phyloP scores from a whole-genome alignment of 257 asterid genomes.

The Nemophila menziesii region DNA sequence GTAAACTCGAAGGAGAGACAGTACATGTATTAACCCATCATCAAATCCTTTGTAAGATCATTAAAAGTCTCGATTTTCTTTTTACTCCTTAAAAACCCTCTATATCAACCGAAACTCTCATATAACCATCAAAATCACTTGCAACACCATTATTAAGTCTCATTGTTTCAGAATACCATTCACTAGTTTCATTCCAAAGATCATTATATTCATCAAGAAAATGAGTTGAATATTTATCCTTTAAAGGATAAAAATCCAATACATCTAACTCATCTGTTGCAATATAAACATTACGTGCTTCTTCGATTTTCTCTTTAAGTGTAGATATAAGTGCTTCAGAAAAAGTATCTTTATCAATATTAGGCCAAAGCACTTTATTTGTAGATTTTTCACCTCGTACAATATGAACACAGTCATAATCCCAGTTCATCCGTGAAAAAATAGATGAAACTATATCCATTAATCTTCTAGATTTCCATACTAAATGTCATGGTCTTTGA shows the following conservation, averaged over 20 bases:
- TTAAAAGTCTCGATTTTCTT: conserved; percentile 74
- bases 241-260: conserved; percentile 52
- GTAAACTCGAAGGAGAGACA: too few relatives aligned
- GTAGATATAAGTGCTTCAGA: conserved; percentile 40
- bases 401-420: conserved; percentile 59
- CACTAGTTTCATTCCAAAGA: conserved; percentile 60
- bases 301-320: conserved; percentile 33
- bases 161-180: conserved; percentile 58
- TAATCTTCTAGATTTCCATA: conserved; percentile 56
- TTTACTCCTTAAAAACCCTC: conserved; percentile 64
- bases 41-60: conserved; percentile 68
- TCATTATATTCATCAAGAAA: conserved; percentile 62
- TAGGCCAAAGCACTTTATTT: conserved; percentile 53
- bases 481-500: conserved; percentile 62
- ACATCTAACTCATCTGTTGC: conserved; percentile 47
- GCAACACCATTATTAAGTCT: conserved; percentile 52
- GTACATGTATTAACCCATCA: conserved; percentile 63
- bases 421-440: conserved; percentile 54
- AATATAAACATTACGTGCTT: conserved; percentile 48
- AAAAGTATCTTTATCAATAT: conserved; percentile 51
- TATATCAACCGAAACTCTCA: conserved; percentile 65
- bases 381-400: conserved; percentile 60
- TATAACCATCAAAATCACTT: conserved; percentile 77
- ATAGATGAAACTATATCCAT: conserved; percentile 55
- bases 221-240: conserved; percentile 56